Conservation (phyloP, 23 red algal genomes). For the Chondrus crispus region DNA sequence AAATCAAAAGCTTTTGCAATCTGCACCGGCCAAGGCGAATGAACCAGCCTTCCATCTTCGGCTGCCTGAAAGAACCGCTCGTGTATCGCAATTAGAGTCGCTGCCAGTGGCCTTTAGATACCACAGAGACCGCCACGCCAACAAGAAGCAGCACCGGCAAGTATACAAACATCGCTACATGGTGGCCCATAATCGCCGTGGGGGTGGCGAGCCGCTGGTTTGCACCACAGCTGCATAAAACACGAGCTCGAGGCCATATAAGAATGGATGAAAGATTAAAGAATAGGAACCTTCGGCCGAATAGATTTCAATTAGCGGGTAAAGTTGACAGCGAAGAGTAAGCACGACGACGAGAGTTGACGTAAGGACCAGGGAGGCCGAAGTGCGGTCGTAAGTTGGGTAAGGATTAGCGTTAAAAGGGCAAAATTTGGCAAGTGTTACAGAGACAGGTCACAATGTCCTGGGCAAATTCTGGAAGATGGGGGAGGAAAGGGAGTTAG, state of each 20-base stretch:
- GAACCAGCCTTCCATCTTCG: not conserved
- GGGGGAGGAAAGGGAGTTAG: conserved; percentile 36
- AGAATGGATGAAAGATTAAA: not conserved
- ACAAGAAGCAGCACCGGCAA: not conserved
- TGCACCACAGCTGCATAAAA: not conserved
- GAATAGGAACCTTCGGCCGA: not conserved
- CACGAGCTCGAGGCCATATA: not conserved
- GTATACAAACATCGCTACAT: not conserved
- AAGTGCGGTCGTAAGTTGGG: not conserved
- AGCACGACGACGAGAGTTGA: no score
- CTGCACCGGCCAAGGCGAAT: not conserved
- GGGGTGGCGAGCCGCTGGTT: not conserved
- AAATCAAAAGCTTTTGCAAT: not conserved
- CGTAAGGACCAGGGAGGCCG: not conserved
- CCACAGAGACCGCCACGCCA: not conserved
- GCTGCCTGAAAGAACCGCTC: not conserved
- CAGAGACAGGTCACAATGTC: not conserved
- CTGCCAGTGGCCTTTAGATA: conserved; percentile 9
- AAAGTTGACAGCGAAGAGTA: no score
- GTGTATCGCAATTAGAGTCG: not conserved
- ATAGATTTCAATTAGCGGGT: no score
- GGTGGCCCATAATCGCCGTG: not conserved
- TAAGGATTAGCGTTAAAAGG: not conserved
- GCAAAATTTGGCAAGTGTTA: not conserved
- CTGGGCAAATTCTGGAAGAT: conserved; percentile 2